Evolutionary conservation across 768 basidiomycete species (phyloP), one percentile per base, ranked within the genome.

Genomic region (Termitomyces sp.): DNA sequence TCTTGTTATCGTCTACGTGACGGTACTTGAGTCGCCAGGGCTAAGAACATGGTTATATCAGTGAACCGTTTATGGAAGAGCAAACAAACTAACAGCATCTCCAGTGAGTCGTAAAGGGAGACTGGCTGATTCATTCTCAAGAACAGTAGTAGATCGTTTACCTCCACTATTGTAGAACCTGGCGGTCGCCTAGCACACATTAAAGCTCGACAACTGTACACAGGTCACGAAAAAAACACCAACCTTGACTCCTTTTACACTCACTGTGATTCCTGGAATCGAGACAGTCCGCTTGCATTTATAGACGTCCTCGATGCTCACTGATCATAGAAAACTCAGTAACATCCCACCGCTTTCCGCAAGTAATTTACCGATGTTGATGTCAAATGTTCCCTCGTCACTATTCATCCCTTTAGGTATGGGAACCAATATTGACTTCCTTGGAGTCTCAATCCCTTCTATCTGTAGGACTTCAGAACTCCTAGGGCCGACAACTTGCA

Each of bases 81-180:
- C 47, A 36, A 46, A 39, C 11, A 1, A 20, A 75, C 87, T 61
- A 72, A 96, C 95, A 50, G 87, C 89, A 70, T 95, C 91, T 6
- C 97, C 97, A 20, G 94, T 95, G 54, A 99, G 74, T 30, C 95
- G 83, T 44, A 98, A 73, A 41, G 94, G 94, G 12, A 98, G 78
- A 37, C 76, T 80, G 0, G 87, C 87, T 41, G 75, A 73, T 59
- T 93, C 88, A 45, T 87, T 83, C 66, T 95, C 89, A 7, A 93
- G 78, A 16, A 95, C 81, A 6, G 84, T 82, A 8, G 87, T 73
- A 46, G 76, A 77, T 7, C 84, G 82, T 60, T 80, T 78, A 54
- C 78, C 76, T 12, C 78, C 76, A 63, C 80, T 82, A 36, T 88
- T 86, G 66, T 94, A 94, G 71, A 97, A 96, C 70, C 86, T 86